Evolutionary conservation across 176 grass and related monocot genomes (phyloP).

Genomic region (Phragmites australis): DNA sequence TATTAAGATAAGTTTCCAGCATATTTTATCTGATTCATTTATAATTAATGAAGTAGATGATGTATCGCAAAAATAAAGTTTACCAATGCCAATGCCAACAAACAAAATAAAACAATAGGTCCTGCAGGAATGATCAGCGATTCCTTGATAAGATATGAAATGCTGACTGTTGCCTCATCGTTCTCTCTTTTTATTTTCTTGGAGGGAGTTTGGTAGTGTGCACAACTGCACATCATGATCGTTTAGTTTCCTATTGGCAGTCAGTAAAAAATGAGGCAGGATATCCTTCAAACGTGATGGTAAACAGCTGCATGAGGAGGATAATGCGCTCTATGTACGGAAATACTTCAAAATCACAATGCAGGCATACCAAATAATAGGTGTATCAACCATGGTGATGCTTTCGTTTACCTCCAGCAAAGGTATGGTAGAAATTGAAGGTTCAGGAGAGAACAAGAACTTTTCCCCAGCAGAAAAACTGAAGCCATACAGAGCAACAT

Average conservation of each 20-base stretch:
- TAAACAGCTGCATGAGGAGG: neutral
- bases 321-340: neutral
- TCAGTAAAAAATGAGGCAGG: neutral
- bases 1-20: constrained; percentile 10
- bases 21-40: constrained; percentile 4
- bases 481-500: constrained; percentile 63
- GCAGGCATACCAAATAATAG: constrained; percentile 21
- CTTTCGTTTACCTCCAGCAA: constrained; percentile 72
- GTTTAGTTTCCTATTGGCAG: neutral
- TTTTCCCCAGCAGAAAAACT: constrained; percentile 68
- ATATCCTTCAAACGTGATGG: neutral
- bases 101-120: constrained; percentile 3
- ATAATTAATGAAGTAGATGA: neutral
- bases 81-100: constrained; percentile 4
- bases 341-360: neutral
- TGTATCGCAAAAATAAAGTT: neutral
- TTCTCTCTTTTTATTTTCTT: neutral
- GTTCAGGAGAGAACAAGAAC: constrained; percentile 56
- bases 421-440: constrained; percentile 53
- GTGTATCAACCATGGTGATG: neutral
- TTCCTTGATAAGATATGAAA: too few relatives aligned
- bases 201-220: neutral
- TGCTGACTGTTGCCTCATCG: neutral
- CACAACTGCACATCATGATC: neutral
- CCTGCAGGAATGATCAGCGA: too few relatives aligned